Percentiles rank a stretch among this genome's conserved stretches.
These are phyloP conservation scores for Delitschia confertaspora DNA, from an alignment of 495 filamentous ascomycete species.

Conservation along the genomic window DNA sequence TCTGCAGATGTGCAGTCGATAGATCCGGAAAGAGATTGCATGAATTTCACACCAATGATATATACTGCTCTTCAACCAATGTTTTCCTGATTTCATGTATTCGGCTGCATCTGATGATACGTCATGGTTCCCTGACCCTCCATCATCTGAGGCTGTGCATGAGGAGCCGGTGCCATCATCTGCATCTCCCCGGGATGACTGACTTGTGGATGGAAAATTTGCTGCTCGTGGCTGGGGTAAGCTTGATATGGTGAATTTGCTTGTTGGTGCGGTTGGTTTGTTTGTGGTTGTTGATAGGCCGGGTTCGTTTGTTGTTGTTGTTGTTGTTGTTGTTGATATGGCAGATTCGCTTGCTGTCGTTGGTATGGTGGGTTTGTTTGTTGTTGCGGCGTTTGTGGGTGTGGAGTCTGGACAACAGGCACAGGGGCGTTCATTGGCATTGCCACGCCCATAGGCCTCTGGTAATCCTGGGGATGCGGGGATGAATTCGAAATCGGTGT, in stretches of 20 bases:
- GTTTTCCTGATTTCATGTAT: slow-evolving; percentile 25
- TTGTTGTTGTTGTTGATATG: slow-evolving; percentile 14
- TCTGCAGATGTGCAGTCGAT: too few species aligned
- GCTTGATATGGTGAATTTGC: slow-evolving; percentile 7
- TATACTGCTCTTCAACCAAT: too few species aligned
- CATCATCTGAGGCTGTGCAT: slow-evolving; percentile 21
- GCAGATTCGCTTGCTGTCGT: not conserved
- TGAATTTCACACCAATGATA: too few species aligned
- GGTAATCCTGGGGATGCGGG: slow-evolving; percentile 18
- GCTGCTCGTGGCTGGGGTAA: slow-evolving; percentile 6
- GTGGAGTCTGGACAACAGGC: slow-evolving; percentile 3
- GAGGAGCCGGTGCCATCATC: slow-evolving; percentile 22
- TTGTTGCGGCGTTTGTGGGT: not conserved
- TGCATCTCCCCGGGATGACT: slow-evolving; percentile 24
- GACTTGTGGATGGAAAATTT: slow-evolving; percentile 13
- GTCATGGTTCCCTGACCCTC: slow-evolving; percentile 23
- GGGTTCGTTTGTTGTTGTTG: not conserved
- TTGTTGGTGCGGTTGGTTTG: slow-evolving; percentile 5
- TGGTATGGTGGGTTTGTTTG: slow-evolving; percentile 12
- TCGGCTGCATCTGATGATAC: slow-evolving; percentile 21
- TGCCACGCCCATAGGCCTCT: slow-evolving; percentile 18
- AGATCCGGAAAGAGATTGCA: too few species aligned
- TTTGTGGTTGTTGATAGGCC: not conserved
- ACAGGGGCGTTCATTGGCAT: slow-evolving; percentile 19
- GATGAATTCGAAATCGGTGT: slow-evolving; percentile 23